These are phyloP conservation scores for Dryas octopetala DNA, from an alignment of 306 rosid species.

Conservation along the genomic window DNA sequence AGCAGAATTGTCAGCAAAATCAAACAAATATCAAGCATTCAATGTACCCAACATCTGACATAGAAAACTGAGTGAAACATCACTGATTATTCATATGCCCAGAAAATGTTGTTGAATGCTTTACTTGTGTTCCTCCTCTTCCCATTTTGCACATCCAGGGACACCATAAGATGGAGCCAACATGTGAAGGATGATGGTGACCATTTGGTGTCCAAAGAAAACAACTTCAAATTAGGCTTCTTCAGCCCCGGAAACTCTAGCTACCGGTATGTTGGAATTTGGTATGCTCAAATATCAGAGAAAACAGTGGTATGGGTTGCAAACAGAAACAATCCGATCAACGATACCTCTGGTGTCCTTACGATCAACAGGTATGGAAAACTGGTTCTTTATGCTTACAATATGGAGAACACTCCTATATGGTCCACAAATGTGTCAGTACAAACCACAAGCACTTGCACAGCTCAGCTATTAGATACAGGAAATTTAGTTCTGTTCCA, in stretches of 20 bases:
- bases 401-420: background rate
- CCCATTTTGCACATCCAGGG: background rate
- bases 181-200: constrained; percentile 44
- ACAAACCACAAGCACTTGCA: background rate
- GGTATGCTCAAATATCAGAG: constrained; percentile 23
- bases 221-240: constrained; percentile 53
- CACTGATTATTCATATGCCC: background rate
- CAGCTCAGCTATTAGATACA: constrained; percentile 17
- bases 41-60: too few species aligned
- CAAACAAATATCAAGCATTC: too few species aligned
- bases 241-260: constrained; percentile 41
- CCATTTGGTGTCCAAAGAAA: constrained; percentile 35
- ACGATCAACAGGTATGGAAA: constrained; percentile 9
- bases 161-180: constrained; percentile 22
- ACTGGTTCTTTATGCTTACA: constrained; percentile 12
- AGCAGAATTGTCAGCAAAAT: too few species aligned
- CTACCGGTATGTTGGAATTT: constrained; percentile 33
- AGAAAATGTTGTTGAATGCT: background rate
- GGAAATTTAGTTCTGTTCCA: constrained; percentile 19
- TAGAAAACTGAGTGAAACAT: too few species aligned
- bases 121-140: background rate
- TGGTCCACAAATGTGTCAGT: constrained; percentile 16
- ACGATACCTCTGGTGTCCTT: constrained; percentile 23
- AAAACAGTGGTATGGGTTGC: constrained; percentile 64
- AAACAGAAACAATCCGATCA: constrained; percentile 42